Conservation (phyloP, 2,329 filamentous ascomycete genomes). For the Aschersonia sp. region DNA sequence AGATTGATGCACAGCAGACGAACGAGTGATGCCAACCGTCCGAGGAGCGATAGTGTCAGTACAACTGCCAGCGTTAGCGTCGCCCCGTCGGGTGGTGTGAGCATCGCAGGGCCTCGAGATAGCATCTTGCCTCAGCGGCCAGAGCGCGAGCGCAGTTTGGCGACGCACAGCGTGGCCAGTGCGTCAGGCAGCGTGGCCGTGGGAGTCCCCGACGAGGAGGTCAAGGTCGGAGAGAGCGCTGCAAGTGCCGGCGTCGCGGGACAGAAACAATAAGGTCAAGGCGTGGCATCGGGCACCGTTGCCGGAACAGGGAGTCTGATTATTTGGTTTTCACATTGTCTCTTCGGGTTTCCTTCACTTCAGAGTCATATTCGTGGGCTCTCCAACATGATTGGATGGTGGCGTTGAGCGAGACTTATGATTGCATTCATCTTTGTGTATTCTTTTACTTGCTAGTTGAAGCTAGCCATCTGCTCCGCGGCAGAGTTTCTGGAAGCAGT, state of each 20-base stretch:
- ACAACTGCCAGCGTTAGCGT: slow-evolving; percentile 35
- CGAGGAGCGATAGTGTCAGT: slow-evolving; percentile 37
- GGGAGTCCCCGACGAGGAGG: slow-evolving; percentile 44
- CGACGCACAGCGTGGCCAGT: slow-evolving; percentile 28
- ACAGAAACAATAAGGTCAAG: neutral
- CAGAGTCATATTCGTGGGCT: no score
- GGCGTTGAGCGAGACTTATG: no score
- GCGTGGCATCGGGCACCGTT: no score
- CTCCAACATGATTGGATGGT: no score
- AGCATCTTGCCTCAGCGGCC: slow-evolving; percentile 12
- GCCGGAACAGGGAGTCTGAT: no score
- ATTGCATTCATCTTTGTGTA: no score
- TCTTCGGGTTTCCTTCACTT: no score
- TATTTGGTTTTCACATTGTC: no score
- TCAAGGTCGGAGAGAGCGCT: slow-evolving; percentile 48
- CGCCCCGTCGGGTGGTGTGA: slow-evolving; percentile 19
- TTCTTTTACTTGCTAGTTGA: no score
- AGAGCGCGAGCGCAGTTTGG: slow-evolving; percentile 28
- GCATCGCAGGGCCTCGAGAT: slow-evolving; percentile 31
- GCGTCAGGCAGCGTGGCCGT: slow-evolving; percentile 30
- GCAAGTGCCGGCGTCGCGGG: slow-evolving; percentile 25
- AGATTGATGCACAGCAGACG: slow-evolving; percentile 33
- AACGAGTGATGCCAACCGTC: slow-evolving; percentile 29
- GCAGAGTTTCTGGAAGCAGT: no score
- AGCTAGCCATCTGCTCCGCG: no score